Evolutionary conservation across 768 basidiomycete species (phyloP), one percentile per base, ranked within the genome.

Genomic region (Mycena olivaceomarginata): DNA sequence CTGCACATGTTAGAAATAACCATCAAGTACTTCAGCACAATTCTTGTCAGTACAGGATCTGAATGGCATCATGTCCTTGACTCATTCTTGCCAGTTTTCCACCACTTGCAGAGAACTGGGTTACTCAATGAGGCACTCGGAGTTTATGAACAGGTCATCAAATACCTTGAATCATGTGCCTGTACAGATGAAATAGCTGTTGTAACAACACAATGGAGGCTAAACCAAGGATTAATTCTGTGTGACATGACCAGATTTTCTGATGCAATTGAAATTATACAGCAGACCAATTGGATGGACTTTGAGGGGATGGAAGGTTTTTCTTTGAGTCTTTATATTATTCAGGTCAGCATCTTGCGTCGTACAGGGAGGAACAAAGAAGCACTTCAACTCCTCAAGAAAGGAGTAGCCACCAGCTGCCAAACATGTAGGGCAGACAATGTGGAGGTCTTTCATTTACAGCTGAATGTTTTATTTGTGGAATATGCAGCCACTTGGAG

Each of bases 181-280:
- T 25, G 25, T 25, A 25, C 48, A 51, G 48, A 51, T 18, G 48
- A 16, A 6, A 16, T 51, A 51, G 48, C 12, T 51, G 5, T 16
- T 51, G 15, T 45, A 13, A 13, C 43, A 45, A 13, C 25, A 25
- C 25, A 45, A 18, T 51, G 12, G 12, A 11, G 18, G 18, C 13
- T 74, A 1, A 13, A 40, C 22, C 72, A 53, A 15, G 22, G 5
- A 5, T 65, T 68, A 16, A 31, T 74, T 53, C 20, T 74, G 5
- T 67, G 37, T 20, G 72, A 64, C 41, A 46, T 74, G 72, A 66
- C 57, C 10, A 13, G 45, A 9, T 16, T 60, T 41, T 5, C 13
- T 6, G 66, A 67, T 11, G 66, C 59, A 51, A 16, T 25, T 6
- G 9, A n/a, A 40, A 10, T 62, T 9, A 16, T 51, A 1, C n/a